Percentiles rank a stretch among this genome's conserved stretches.
Conservation (phyloP, 2,329 filamentous ascomycete species). For the Colletotrichum cereale region DNA sequence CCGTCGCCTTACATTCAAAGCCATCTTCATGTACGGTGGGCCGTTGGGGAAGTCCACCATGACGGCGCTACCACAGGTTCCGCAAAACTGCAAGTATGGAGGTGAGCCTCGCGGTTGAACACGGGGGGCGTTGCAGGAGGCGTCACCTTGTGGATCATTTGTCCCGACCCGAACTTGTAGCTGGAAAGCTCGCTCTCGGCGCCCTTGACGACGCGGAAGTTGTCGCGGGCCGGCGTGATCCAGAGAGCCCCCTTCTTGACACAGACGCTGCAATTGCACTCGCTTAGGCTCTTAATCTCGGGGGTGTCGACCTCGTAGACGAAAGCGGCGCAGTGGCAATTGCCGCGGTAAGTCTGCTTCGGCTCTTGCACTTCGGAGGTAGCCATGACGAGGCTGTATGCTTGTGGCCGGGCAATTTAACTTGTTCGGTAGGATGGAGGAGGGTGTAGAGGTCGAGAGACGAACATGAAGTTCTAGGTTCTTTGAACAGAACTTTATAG, state of each 20-base stretch:
- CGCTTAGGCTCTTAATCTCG: constrained; percentile 66
- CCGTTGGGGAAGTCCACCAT: constrained; percentile 48
- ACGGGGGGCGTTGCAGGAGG: neutral
- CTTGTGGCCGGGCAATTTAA: neutral
- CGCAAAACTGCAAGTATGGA: constrained; percentile 61
- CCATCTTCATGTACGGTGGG: constrained; percentile 48
- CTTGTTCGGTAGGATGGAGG: neutral
- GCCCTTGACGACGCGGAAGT: constrained; percentile 62
- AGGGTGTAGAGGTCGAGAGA: neutral
- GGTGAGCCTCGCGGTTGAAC: neutral
- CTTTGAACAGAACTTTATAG: neutral
- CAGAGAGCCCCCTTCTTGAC: constrained; percentile 61
- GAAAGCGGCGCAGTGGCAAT: constrained; percentile 69
- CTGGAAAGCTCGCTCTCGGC: constrained; percentile 52
- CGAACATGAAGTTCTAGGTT: neutral
- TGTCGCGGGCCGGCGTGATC: constrained; percentile 47
- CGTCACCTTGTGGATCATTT: constrained; percentile 57
- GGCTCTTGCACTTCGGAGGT: constrained; percentile 19
- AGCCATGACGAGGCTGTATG: constrained; percentile 6
- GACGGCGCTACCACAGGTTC: constrained; percentile 61
- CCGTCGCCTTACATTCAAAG: constrained; percentile 56
- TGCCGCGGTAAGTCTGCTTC: constrained; percentile 62
- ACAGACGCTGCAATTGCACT: constrained; percentile 79
- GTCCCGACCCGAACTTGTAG: constrained; percentile 59
- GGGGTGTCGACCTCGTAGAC: constrained; percentile 65